These are phyloP conservation scores for Crithidia mellificae DNA, from an alignment of 208 protist genomes.

Conservation along the genomic window DNA sequence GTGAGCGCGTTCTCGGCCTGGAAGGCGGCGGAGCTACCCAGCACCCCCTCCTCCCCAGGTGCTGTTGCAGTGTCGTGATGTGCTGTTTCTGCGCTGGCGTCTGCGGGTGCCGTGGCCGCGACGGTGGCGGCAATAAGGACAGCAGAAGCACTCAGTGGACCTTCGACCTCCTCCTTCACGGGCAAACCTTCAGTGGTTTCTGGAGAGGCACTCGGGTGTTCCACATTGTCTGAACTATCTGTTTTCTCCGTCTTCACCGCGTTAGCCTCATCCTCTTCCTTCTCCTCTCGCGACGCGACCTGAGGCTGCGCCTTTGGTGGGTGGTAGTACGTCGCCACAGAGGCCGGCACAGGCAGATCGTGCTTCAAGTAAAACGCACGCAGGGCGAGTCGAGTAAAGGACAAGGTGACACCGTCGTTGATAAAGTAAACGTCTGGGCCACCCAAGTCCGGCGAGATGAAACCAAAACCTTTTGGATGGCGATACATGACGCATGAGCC, in stretches of 20 bases:
- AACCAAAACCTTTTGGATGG: conserved; percentile 69
- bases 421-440: conserved; percentile 87
- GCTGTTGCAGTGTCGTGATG: no score
- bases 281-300: background rate
- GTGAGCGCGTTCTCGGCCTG: no score
- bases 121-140: background rate
- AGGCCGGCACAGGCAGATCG: conserved; percentile 27
- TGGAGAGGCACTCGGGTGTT: no score
- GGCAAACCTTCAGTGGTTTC: no score
- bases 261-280: background rate
- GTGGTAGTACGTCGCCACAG: conserved; percentile 21
- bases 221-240: no score
- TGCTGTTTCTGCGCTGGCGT: background rate
- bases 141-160: background rate
- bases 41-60: background rate
- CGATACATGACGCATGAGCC: conserved; percentile 73
- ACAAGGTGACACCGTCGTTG: conserved; percentile 48
- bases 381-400: conserved; percentile 70
- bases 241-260: background rate
- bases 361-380: conserved; percentile 40
- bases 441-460: conserved; percentile 69
- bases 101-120: background rate
- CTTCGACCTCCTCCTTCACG: background rate
- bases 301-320: background rate
- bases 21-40: background rate